A percentile compares a stretch with the other conserved stretches of the same genome.
Evolutionary conservation across 2,329 filamentous ascomycete species (phyloP).

Genomic region (Pleurostoma richardsiae): DNA sequence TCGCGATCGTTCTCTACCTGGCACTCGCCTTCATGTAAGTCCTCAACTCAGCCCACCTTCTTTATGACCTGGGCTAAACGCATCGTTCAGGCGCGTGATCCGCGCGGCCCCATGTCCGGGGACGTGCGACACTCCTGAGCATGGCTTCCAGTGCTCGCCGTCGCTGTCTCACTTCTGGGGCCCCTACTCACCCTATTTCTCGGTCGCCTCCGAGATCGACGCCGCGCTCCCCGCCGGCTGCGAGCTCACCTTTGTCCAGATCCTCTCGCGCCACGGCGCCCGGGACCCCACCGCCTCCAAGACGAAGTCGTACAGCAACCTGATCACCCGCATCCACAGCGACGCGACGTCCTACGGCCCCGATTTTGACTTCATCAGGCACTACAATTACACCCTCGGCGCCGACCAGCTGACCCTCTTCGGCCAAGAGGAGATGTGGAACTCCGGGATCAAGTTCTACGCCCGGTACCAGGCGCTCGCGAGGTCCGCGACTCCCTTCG

Average conservation of each 20-base stretch:
- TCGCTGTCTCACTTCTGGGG: constrained; percentile 69
- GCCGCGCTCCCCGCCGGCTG: constrained; percentile 61
- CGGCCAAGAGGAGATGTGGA: constrained; percentile 64
- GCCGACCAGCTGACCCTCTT: constrained; percentile 52
- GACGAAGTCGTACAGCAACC: constrained; percentile 54
- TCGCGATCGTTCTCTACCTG: constrained; percentile 14
- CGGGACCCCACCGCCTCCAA: constrained; percentile 73
- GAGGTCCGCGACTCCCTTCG: constrained; percentile 43
- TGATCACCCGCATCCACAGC: constrained; percentile 62
- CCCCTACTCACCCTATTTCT: constrained; percentile 82
- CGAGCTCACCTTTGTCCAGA: constrained; percentile 70
- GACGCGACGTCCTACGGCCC: constrained; percentile 50
- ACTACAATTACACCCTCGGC: constrained; percentile 64
- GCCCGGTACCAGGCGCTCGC: constrained; percentile 64
- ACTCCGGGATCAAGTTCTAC: constrained; percentile 74
- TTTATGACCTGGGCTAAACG: not conserved
- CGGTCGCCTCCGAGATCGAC: constrained; percentile 63
- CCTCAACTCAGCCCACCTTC: not conserved
- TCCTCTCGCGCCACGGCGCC: constrained; percentile 80
- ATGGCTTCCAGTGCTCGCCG: constrained; percentile 59
- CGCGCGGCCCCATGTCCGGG: constrained; percentile 14
- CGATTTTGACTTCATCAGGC: constrained; percentile 63
- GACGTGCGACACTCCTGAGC: constrained; percentile 45
- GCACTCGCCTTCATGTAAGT: constrained; percentile 18
- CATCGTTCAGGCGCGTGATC: not conserved